A percentile compares a stretch with the other conserved stretches of the same genome.
Conservation (phyloP, 2,329 filamentous ascomycete genomes). For the Penicillium hordei region DNA sequence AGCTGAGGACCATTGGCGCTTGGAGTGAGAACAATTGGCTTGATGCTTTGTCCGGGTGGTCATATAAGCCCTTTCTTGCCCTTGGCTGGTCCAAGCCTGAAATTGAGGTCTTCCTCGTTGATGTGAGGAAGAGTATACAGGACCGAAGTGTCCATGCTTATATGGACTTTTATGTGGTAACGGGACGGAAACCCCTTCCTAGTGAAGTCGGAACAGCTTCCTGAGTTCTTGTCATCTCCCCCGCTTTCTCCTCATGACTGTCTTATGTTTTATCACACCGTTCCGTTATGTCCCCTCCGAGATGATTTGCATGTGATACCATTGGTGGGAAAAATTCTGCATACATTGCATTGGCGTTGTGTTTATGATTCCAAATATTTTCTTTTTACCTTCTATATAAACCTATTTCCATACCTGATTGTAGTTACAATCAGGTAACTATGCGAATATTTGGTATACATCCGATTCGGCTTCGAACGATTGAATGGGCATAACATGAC, state of each 20-base stretch:
- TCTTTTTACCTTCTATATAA: neutral
- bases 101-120: constrained; percentile 49
- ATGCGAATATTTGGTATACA: neutral
- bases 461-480: neutral
- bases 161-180: constrained; percentile 41
- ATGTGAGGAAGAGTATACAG: constrained; percentile 44
- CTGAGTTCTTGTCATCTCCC: constrained; percentile 9
- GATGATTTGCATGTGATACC: constrained; percentile 34
- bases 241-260: constrained; percentile 10
- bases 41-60: constrained; percentile 44
- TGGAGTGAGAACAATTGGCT: constrained; percentile 52
- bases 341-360: constrained; percentile 28
- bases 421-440: too few relatives aligned
- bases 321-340: constrained; percentile 18
- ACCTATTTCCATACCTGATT: neutral
- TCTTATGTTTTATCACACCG: constrained; percentile 8
- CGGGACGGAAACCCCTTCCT: constrained; percentile 35
- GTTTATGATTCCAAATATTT: constrained; percentile 5
- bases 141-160: constrained; percentile 45
- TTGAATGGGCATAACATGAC: neutral
- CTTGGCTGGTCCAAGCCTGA: constrained; percentile 47
- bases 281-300: constrained; percentile 18
- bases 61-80: constrained; percentile 44
- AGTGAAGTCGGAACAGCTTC: constrained; percentile 16
- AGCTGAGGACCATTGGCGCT: constrained; percentile 50